Conservation (phyloP, 352 stramenopile species). For the Globisporangium spiculum region DNA sequence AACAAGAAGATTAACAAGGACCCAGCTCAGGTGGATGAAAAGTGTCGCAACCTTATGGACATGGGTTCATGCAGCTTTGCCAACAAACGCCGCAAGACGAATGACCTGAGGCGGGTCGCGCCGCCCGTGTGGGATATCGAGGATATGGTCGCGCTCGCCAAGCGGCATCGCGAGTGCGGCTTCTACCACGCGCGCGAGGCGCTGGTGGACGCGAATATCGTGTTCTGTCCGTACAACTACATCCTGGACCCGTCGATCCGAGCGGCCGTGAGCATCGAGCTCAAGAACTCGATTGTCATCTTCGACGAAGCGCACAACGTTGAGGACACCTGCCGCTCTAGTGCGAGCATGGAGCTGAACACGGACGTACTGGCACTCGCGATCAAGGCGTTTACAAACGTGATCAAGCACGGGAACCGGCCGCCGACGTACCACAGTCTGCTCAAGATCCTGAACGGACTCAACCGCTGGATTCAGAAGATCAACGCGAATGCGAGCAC, state of each 20-base stretch:
- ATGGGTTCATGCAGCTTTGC: constrained; percentile 54
- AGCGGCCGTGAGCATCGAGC: constrained; percentile 57
- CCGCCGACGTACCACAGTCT: constrained; percentile 38
- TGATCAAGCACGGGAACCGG: constrained; percentile 63
- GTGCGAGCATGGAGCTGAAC: constrained; percentile 74
- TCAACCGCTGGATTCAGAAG: constrained; percentile 54
- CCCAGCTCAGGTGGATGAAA: constrained; percentile 62
- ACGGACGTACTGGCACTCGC: constrained; percentile 41
- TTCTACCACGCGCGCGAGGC: constrained; percentile 67
- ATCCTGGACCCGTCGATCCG: constrained; percentile 78
- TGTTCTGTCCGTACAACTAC: constrained; percentile 91
- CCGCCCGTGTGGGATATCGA: constrained; percentile 85
- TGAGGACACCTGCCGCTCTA: constrained; percentile 80
- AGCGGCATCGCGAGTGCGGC: constrained; percentile 76
- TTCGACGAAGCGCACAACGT: constrained; percentile 88
- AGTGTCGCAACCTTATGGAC: constrained; percentile 61
- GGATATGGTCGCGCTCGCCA: constrained; percentile 66
- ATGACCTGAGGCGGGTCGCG: constrained; percentile 42
- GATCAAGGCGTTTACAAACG: constrained; percentile 58
- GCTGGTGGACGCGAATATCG: constrained; percentile 61
- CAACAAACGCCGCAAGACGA: constrained; percentile 49
- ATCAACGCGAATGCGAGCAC: constrained; percentile 39
- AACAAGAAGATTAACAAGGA: constrained; percentile 72
- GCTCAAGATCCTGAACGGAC: constrained; percentile 65
- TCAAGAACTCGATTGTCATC: constrained; percentile 76